Conservation (phyloP, 441 rosid species). For the Mallotus repandus region DNA sequence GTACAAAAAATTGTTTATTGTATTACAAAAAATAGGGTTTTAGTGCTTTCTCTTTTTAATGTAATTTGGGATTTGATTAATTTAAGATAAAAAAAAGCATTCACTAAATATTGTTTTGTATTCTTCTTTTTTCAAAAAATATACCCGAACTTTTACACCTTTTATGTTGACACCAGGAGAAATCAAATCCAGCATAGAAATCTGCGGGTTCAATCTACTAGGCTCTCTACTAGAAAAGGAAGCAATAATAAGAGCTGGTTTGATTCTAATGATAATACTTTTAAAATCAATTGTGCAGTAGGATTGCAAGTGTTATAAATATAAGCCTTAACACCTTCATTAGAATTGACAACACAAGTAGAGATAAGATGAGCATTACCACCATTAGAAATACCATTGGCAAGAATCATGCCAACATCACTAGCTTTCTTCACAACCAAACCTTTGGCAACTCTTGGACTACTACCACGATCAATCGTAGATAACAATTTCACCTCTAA, state of each 20-base stretch:
- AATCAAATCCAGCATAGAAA: conserved; percentile 69
- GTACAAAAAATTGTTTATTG: too few species aligned
- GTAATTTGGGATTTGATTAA: too few species aligned
- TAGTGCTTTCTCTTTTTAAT: too few species aligned
- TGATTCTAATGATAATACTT: conserved; percentile 67
- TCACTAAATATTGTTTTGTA: too few species aligned
- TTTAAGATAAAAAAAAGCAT: too few species aligned
- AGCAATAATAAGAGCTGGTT: conserved; percentile 80
- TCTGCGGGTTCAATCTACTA: conserved; percentile 65
- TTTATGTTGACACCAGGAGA: conserved; percentile 77
- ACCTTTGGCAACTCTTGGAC: conserved; percentile 70
- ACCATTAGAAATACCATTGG: conserved; percentile 69
- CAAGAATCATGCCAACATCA: conserved; percentile 75
- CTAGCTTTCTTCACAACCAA: conserved; percentile 76
- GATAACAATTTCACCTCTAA: conserved; percentile 65
- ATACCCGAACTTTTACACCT: too few species aligned
- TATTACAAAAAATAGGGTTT: too few species aligned
- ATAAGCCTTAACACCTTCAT: conserved; percentile 64
- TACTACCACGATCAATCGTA: conserved; percentile 78
- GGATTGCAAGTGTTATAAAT: conserved; percentile 40
- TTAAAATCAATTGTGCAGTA: conserved; percentile 58
- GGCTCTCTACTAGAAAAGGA: conserved; percentile 81
- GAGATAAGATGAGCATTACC: conserved; percentile 81
- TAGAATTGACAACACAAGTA: conserved; percentile 63
- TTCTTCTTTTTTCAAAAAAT: too few species aligned